Evolutionary conservation across 306 rosid genomes (phyloP), one percentile per base, ranked within the genome.

Genomic region (Cyamopsis tetragonoloba): DNA sequence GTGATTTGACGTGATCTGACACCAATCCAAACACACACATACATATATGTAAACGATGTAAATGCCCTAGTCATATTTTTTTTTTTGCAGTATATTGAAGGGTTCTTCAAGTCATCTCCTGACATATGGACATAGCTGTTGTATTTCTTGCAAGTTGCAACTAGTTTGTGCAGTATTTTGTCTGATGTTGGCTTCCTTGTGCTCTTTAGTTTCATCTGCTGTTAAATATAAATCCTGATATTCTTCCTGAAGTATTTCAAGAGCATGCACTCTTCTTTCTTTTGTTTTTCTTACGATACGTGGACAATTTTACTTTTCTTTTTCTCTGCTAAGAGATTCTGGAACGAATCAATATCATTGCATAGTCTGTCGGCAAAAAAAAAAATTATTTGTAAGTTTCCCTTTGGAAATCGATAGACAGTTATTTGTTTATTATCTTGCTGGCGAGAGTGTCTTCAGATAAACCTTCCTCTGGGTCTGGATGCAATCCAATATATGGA

Each of bases 1-100:
- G n/a, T n/a, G n/a, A n/a, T n/a, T n/a, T n/a, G n/a, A n/a, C n/a
- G n/a, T n/a, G n/a, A n/a, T n/a, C n/a, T n/a, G n/a, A n/a, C n/a
- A n/a, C n/a, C n/a, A n/a, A n/a, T n/a, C n/a, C n/a, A n/a, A n/a
- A n/a, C n/a, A n/a, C n/a, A n/a, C n/a, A n/a, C n/a, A n/a, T n/a
- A n/a, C n/a, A n/a, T n/a, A n/a, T 49, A 51, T 50, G 66, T 39
- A 66, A 19, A 50, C 66, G 50, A 50, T 60, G 55, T 41, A 72
- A 59, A 66, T 51, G 27, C 49, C n/a, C 10, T 1, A 31, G 55
- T 49, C 28, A 48, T 32, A 13, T 24, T 6, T 8, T 35, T 62
- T 22, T 19, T 38, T 47, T 32, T 48, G 12, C 27, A n/a, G 4
- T 15, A 38, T 26, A 28, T 49, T 61, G 13, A 61, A 49, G 43